Evolutionary conservation across 345 rosid genomes (phyloP).

Genomic region (Syzygium jambos): DNA sequence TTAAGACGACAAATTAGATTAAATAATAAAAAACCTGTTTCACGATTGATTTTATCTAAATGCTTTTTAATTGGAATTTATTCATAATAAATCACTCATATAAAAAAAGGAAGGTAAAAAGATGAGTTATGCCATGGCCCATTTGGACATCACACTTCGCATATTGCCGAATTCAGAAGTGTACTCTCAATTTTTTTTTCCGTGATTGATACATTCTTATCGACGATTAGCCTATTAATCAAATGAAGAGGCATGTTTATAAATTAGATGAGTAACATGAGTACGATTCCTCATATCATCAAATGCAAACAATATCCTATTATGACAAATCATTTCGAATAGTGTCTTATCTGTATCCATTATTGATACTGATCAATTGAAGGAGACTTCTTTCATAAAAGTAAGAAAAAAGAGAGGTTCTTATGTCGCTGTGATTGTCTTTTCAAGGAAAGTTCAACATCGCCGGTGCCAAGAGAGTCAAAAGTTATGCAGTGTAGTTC

Average conservation of each 20-base stretch:
- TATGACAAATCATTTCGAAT: no score
- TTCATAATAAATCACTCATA: background rate
- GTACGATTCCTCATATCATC: background rate
- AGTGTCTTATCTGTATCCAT: background rate
- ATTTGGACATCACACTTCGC: background rate
- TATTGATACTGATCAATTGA: rapidly evolving
- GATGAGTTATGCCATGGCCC: background rate
- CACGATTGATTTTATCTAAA: background rate
- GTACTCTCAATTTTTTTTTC: background rate
- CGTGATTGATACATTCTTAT: background rate
- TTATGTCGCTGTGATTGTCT: background rate
- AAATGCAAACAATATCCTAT: background rate
- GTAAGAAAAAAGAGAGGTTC: background rate
- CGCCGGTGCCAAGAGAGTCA: background rate
- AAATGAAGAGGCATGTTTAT: background rate
- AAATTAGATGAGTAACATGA: background rate
- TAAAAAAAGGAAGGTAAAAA: background rate
- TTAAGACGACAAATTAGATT: background rate
- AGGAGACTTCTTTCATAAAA: background rate
- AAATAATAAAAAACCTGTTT: background rate
- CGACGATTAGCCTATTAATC: background rate
- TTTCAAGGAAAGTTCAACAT: background rate
- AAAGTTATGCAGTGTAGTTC: background rate
- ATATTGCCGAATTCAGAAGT: background rate
- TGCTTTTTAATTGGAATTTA: background rate